Evolutionary conservation across 176 grass and related monocot genomes (phyloP).

Genomic region (Cenchrus purpureus): DNA sequence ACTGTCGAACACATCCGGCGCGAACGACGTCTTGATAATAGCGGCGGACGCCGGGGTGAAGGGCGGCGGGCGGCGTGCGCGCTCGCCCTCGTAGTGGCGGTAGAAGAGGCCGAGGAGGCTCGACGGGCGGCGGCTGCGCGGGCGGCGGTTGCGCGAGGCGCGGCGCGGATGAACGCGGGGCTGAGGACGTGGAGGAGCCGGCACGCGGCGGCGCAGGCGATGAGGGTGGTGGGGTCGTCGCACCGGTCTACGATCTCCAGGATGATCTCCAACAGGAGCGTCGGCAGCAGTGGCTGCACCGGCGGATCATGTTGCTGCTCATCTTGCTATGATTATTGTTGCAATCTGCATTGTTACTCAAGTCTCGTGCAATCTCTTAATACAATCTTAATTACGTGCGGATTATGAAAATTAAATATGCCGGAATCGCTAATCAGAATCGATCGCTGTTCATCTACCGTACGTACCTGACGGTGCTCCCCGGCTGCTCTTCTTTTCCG

Average conservation of each 20-base stretch:
- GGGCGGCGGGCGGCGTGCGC: not conserved
- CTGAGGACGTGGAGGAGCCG: not conserved
- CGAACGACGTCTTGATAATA: not conserved
- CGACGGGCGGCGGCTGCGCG: not conserved
- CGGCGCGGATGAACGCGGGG: not conserved
- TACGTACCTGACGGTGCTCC: not conserved
- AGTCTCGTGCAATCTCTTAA: not conserved
- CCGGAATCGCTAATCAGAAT: too few species aligned
- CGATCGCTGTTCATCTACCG: too few species aligned
- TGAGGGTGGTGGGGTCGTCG: slow-evolving; percentile 10
- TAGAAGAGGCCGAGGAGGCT: slow-evolving; percentile 21
- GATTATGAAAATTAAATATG: too few species aligned
- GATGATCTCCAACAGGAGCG: not conserved
- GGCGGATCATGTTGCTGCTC: not conserved
- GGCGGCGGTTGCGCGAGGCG: not conserved
- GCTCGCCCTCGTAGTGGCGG: not conserved
- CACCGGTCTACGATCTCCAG: slow-evolving; percentile 14
- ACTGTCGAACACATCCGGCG: not conserved
- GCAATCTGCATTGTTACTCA: not conserved
- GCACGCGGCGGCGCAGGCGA: not conserved
- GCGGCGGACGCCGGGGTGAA: not conserved
- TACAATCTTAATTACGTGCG: not conserved
- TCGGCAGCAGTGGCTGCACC: not conserved
- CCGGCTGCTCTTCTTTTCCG: not conserved
- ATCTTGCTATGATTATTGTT: not conserved